These are phyloP conservation scores for Kazachstania martiniae DNA, from an alignment of 805 yeast genomes.

Conservation along the genomic window DNA sequence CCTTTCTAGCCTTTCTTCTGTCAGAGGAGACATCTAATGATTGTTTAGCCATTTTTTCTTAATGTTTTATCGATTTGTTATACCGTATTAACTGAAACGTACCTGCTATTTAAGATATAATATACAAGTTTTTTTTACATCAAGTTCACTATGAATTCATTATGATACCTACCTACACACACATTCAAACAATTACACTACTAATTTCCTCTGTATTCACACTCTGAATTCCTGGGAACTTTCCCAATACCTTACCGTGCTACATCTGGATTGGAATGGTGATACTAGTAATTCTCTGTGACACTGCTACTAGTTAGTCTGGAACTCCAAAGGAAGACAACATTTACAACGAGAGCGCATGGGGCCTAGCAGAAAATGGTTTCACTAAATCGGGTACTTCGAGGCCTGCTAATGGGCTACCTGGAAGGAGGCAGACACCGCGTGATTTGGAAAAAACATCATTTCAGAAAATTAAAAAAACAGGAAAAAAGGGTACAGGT, in stretches of 20 bases:
- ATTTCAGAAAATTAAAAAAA: no score
- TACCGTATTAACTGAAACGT: background rate
- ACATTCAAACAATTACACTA: background rate
- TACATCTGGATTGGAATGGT: no score
- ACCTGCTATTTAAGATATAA: background rate
- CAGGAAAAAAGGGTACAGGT: no score
- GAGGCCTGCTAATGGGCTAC: no score
- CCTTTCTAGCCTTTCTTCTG: conserved; percentile 99
- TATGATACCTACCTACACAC: background rate
- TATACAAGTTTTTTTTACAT: conserved; percentile 1
- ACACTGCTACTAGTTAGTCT: no score
- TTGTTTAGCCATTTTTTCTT: conserved; percentile 34
- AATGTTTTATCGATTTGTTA: conserved; percentile 2
- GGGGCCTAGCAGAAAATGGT: background rate
- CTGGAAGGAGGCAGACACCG: no score
- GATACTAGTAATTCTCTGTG: no score
- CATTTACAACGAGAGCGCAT: background rate
- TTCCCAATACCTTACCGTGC: background rate
- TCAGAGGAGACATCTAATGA: conserved; percentile 90
- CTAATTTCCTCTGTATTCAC: no score
- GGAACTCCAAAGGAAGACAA: no score
- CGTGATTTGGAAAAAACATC: no score
- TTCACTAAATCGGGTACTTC: no score
- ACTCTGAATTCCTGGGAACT: no score
- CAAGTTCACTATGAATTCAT: background rate